Base-by-base conservation (phyloP, 768 basidiomycete genomes). In the Lyophyllum semitale region DNA sequence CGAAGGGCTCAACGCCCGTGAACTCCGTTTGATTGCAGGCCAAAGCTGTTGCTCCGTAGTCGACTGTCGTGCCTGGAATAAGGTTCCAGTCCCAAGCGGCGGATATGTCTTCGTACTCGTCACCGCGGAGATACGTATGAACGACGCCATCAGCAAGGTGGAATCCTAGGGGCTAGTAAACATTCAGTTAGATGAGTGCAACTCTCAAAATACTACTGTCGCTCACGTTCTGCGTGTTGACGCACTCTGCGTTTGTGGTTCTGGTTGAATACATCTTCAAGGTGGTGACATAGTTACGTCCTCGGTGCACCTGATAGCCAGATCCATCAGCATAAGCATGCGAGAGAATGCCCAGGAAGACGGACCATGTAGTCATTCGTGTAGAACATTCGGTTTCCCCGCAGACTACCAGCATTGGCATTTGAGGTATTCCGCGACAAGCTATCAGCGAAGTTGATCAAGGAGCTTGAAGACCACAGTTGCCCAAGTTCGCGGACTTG, bases 51-150 rank as follows among this genome's bases (percentile, higher is more conserved):
- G 72, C 80, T 8, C 69, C 73, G 62, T 88, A 87, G 63, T 89
- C 84, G 33, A 79, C 76, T 1, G 89, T 90, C 30, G 75, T 89
- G 0, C 89, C 88, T 7, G 89, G 88, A 42, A 91, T 83, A 7
- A 88, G 76, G 59, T 88, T 84, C 89, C 89, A 91, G 67, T 91
- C 86, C 88, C 87, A 88, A 2, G 83, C 75, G 2, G 82, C 88
- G 3, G 82, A 70, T 30, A 89, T 89, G 61, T 89, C 87, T 63
- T 87, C 84, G 64, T 89, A 90, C 66, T 90, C 88, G 60, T 82
- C 72, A 13, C 88, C 89, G 46, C 70, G 69, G 22, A 85, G 62
- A 66, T 89, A 88, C 0, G 84, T 89, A 66, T 85, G 83, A 9
- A 84, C 65, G 0, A 78, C 77, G 3, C 88, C 88, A 51, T 88